Evolutionary conservation across 495 filamentous ascomycete species (phyloP), one percentile per base, ranked within the genome.

Genomic region (Friedmanniomyces simplex): DNA sequence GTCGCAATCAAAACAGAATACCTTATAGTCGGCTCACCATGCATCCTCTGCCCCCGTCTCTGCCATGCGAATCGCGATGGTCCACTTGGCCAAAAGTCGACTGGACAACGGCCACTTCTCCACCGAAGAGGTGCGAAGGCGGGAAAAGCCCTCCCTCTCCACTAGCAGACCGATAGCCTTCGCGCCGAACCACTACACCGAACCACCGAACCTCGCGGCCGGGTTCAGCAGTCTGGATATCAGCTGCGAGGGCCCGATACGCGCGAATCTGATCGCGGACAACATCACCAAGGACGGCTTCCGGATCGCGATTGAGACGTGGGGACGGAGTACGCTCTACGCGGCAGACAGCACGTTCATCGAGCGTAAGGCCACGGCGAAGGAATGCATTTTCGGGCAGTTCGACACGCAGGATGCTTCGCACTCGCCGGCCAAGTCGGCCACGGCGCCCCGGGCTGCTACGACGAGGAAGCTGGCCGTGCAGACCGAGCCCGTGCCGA

Each of bases 71-170:
- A 14, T 24, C 46, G 46, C 46, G 1, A 58, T 58, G 55, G 58
- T 55, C 34, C 60, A 63, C 45, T 30, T 63, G 22, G 43, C 46
- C 28, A 51, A 25, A 26, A 47, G 49, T 2, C 24, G 52, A 32
- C 42, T 34, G 18, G 55, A 59, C 46, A 56, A 51, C 39, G 60
- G 60, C 50, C 26, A 51, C 49, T 63, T 63, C 56, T 55, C 56
- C 50, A 63, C 60, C 22, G 41, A 42, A 2, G 42, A 54, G 48
- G 60, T 55, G 1, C 46, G 51, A 21, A 20, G 48, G 21, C 18
- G 42, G n/a, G 8, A 36, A 11, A 46, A 54, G 22, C 49, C 56
- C 28, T 16, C 45, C 26, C 36, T 49, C 1, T 30, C 56, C 12
- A 58, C 55, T n/a, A 60, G 57, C 21, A 32, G 56, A 12, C n/a